These are phyloP conservation scores for Smittium culicis DNA, from an alignment of 371 early-diverging fungal genomes.

Conservation along the genomic window DNA sequence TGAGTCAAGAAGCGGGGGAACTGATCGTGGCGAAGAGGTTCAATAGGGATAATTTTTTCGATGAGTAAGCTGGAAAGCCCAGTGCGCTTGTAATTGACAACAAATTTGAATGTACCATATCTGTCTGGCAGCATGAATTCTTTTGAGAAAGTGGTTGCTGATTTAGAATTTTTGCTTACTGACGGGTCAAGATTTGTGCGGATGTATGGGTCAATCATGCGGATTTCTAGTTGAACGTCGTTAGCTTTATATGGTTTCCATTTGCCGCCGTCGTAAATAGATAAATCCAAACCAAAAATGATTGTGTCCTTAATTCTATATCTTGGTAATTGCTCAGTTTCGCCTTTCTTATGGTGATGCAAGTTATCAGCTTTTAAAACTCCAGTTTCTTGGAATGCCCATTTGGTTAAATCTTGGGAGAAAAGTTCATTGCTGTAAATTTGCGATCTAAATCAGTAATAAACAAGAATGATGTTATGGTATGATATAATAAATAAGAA, in stretches of 20 bases:
- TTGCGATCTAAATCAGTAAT: conserved; percentile 19
- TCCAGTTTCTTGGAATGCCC: conserved; percentile 88
- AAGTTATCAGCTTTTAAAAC: conserved; percentile 51
- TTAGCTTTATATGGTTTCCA: conserved; percentile 60
- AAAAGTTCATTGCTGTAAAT: conserved; percentile 55
- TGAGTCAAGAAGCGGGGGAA: conserved; percentile 80
- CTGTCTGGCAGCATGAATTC: conserved; percentile 73
- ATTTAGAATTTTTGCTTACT: conserved; percentile 11
- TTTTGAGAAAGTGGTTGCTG: conserved; percentile 17
- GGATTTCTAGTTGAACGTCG: conserved; percentile 76
- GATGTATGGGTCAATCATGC: conserved; percentile 94
- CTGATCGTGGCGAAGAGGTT: conserved; percentile 87
- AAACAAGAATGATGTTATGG: neutral
- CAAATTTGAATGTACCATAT: conserved; percentile 91
- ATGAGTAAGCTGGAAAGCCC: conserved; percentile 60
- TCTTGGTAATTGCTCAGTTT: conserved; percentile 17
- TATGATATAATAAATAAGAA: neutral
- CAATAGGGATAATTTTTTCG: conserved; percentile 63
- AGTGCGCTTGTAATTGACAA: conserved; percentile 74
- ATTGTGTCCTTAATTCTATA: conserved; percentile 86
- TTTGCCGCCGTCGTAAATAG: conserved; percentile 54
- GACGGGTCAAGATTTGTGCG: conserved; percentile 39
- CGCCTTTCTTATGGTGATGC: conserved; percentile 47
- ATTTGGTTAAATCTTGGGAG: conserved; percentile 53
- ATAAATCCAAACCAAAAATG: conserved; percentile 61